Percentiles rank a stretch among this genome's conserved stretches.
Conservation (phyloP, 2,329 filamentous ascomycete genomes). For the Fusarium citri region DNA sequence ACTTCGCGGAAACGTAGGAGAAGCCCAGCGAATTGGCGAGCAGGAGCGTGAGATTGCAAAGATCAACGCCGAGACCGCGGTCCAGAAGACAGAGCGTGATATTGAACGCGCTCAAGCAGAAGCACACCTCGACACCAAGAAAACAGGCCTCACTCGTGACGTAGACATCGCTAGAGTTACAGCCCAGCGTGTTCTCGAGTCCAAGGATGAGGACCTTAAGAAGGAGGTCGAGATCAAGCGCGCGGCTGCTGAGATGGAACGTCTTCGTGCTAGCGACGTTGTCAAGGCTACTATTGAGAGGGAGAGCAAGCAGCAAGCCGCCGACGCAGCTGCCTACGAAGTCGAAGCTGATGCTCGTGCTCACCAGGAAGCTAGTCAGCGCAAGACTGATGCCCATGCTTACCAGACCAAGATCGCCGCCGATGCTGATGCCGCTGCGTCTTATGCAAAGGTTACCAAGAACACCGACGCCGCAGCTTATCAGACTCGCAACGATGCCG, state of each 20-base stretch:
- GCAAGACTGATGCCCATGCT: slow-evolving; percentile 63
- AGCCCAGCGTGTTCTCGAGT: slow-evolving; percentile 78
- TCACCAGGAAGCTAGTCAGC: slow-evolving; percentile 64
- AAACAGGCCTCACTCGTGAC: slow-evolving; percentile 78
- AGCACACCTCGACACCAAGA: slow-evolving; percentile 77
- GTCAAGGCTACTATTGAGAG: slow-evolving; percentile 78
- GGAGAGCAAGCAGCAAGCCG: slow-evolving; percentile 75
- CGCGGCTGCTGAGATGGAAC: slow-evolving; percentile 82
- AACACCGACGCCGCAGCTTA: slow-evolving; percentile 64
- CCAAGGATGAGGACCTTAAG: slow-evolving; percentile 83
- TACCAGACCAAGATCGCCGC: slow-evolving; percentile 62
- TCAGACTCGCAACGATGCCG: slow-evolving; percentile 61
- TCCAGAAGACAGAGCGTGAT: slow-evolving; percentile 86
- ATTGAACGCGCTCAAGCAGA: slow-evolving; percentile 84
- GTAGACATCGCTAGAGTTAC: slow-evolving; percentile 81
- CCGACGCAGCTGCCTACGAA: slow-evolving; percentile 74
- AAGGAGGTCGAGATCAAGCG: slow-evolving; percentile 81
- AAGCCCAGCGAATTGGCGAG: slow-evolving; percentile 80
- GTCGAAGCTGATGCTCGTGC: slow-evolving; percentile 70
- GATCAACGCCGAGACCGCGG: slow-evolving; percentile 86
- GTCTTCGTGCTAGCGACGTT: slow-evolving; percentile 80
- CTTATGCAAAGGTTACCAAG: slow-evolving; percentile 63
- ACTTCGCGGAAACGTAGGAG: slow-evolving; percentile 76
- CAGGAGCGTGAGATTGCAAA: slow-evolving; percentile 89
- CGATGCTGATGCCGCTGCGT: slow-evolving; percentile 56